Evolutionary conservation across 306 rosid genomes (phyloP).

Genomic region (Vicia villosa): DNA sequence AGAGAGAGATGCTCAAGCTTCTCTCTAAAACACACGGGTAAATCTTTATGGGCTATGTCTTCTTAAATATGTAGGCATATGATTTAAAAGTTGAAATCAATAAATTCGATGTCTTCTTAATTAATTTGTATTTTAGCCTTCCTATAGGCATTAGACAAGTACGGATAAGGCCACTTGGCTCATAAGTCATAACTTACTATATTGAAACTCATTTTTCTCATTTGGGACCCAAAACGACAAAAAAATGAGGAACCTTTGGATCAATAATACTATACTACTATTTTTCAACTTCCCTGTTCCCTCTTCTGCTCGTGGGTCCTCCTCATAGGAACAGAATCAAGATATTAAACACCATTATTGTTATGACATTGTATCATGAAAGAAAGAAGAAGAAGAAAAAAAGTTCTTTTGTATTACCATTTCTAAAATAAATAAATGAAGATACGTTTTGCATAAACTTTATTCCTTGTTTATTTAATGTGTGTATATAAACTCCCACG

Average conservation of each 20-base stretch:
- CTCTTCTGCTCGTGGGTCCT: conserved; percentile 37
- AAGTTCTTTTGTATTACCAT: background rate
- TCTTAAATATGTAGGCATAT: too few relatives aligned
- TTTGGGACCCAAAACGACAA: conserved; percentile 36
- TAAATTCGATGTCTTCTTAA: too few relatives aligned
- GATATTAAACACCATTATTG: background rate
- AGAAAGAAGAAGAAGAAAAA: background rate
- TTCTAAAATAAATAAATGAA: background rate
- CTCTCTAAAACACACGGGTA: too few relatives aligned
- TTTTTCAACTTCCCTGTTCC: conserved; percentile 37
- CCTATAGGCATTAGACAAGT: conserved; percentile 23
- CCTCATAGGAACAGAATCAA: background rate
- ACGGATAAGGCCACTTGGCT: conserved; percentile 26
- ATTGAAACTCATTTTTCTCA: conserved; percentile 30
- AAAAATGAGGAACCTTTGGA: conserved; percentile 17
- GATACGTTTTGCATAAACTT: background rate
- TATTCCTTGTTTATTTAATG: conserved; percentile 17
- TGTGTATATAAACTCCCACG: conserved; percentile 18
- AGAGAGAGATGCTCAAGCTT: too few relatives aligned
- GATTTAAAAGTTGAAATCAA: too few relatives aligned
- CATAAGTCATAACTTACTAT: background rate
- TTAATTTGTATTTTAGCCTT: background rate
- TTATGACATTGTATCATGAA: background rate
- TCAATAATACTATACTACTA: background rate
- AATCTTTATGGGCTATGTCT: too few relatives aligned